A percentile compares a stretch with the other conserved stretches of the same genome.
Evolutionary conservation across 2,329 filamentous ascomycete species (phyloP).

Genomic region (Tolypocladium endophyticum): DNA sequence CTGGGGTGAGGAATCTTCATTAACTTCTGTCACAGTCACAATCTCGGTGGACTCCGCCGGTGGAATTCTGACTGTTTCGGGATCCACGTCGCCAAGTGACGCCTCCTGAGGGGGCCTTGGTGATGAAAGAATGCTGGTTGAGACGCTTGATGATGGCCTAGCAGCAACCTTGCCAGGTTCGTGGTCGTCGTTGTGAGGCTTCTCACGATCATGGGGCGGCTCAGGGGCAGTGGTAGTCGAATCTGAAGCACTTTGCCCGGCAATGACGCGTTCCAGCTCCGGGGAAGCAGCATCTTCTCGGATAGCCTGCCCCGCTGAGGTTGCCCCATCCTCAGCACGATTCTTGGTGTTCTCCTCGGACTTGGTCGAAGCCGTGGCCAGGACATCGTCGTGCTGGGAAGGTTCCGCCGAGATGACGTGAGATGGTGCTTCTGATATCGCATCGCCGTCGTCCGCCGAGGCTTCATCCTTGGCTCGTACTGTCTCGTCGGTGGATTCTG

Average conservation of each 20-base stretch:
- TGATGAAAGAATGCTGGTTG: conserved; percentile 9
- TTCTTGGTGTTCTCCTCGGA: neutral
- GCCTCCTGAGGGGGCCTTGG: conserved; percentile 3
- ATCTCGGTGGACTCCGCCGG: conserved; percentile 3
- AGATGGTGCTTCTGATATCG: neutral
- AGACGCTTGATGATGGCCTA: conserved; percentile 10
- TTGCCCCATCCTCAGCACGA: neutral
- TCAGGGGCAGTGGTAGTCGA: neutral
- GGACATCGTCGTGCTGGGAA: neutral
- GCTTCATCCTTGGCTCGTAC: conserved; percentile 26
- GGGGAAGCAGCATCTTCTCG: neutral
- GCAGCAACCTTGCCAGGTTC: neutral
- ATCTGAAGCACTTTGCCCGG: neutral
- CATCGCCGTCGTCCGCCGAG: conserved; percentile 4
- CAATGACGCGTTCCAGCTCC: neutral
- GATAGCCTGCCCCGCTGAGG: neutral
- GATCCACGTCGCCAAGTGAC: conserved; percentile 4
- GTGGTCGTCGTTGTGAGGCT: conserved; percentile 3
- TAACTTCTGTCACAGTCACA: conserved; percentile 6
- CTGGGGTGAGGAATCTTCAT: conserved; percentile 5
- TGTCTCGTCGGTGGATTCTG: conserved; percentile 52
- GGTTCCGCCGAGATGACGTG: neutral
- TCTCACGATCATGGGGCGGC: neutral
- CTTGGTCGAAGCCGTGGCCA: neutral
- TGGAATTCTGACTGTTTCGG: conserved; percentile 9